A percentile compares a stretch with the other conserved stretches of the same genome.
phyloP scores from a whole-genome alignment of 139 green algal genomes.

The Bryopsis sp. region DNA sequence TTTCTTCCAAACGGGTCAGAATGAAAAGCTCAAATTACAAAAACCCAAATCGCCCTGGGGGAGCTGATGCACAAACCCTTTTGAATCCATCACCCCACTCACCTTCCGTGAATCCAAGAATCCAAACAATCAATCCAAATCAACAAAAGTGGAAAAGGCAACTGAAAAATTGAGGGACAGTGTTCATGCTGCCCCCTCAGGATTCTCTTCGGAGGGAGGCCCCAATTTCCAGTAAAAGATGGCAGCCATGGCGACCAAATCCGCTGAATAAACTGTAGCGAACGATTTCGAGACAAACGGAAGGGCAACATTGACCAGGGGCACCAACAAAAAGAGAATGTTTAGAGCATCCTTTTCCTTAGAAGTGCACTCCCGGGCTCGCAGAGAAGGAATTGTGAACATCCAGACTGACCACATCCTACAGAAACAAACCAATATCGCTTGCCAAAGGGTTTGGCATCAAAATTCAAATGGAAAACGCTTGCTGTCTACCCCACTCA shows the following conservation, averaged over 20 bases:
- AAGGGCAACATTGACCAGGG: constrained; percentile 85
- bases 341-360: constrained; percentile 96
- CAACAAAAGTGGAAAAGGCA: too few relatives aligned
- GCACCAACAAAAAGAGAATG: constrained; percentile 85
- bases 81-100: too few relatives aligned
- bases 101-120: too few relatives aligned
- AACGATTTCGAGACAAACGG: constrained; percentile 93
- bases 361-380: constrained; percentile 79
- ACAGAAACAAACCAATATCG: constrained; percentile 12
- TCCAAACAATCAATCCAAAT: too few relatives aligned
- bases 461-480: constrained; percentile 13
- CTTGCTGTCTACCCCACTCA: background rate
- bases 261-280: constrained; percentile 76
- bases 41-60: too few relatives aligned
- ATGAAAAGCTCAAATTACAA: too few relatives aligned
- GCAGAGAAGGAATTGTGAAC: constrained; percentile 87
- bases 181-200: too few relatives aligned
- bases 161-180: too few relatives aligned
- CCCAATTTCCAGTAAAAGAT: constrained; percentile 71
- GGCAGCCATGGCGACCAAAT: constrained; percentile 62
- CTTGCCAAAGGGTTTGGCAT: background rate
- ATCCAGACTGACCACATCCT: constrained; percentile 98
- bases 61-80: too few relatives aligned
- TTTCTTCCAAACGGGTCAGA: too few relatives aligned
- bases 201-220: background rate